Base-by-base conservation (phyloP, 352 stramenopile genomes). In the Globisporangium solare region DNA sequence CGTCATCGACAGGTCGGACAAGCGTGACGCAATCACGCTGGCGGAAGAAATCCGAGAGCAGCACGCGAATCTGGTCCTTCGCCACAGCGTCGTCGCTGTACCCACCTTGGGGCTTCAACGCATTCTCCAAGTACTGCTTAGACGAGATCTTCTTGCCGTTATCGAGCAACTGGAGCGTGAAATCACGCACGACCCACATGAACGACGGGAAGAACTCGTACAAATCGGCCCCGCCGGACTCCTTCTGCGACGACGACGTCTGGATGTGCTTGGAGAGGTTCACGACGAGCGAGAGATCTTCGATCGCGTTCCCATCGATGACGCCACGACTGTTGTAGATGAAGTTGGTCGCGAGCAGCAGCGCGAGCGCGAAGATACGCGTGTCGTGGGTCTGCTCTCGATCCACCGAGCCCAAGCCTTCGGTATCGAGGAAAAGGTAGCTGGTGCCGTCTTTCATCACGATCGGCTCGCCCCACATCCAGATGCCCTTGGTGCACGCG, bases 181-280 rank as follows among this genome's bases (percentile, higher is more conserved):
- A 97, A 63, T 97, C 89, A 12, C 89, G 74, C 22, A 97, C 83
- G 54, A 97, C 82, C 89, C 89, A 97, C 62, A 92, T 70, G 54
- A 97, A 96, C 15, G 61, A 77, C 15, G 89, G 89, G 58, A 95
- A 95, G 58, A 94, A 94, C 61, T 95, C 72, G 54, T 89, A 71
- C 41, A 95, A 70, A 35, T 72, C 77, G n/a, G 47, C 51, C 18
- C 52, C 54, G 12, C 63, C 24, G 2, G 47, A 43, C 22, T 56
- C 58, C 17, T 73, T 74, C 24, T 41, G 51, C 21, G 64, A 45
- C 20, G 70, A 73, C 37, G 70, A 86, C 50, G 77, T 92, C 63
- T 95, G 81, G 60, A 96, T 95, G 69, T 95, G 78, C 63, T 96
- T 96, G 45, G 88, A 89, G 31, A 97, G 60, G 65, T 97, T 92